Percentiles rank a stretch among this genome's conserved stretches.
Conservation (phyloP, 306 rosid species). For the Vigna nakashimae region DNA sequence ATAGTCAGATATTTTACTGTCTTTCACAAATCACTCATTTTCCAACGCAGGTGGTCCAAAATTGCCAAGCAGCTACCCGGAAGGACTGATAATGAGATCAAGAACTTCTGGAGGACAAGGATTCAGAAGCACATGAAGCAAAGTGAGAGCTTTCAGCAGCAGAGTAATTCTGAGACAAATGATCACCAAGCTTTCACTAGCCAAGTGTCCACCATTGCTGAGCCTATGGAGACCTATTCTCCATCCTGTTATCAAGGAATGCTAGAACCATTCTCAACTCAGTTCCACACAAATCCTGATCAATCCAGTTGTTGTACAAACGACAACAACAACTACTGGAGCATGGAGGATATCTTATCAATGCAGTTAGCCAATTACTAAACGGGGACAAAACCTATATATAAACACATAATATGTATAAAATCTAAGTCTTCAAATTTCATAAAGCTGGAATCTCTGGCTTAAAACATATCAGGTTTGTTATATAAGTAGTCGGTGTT, state of each 20-base stretch:
- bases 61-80: slow-evolving; percentile 83
- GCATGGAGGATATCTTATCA: slow-evolving; percentile 82
- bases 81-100: slow-evolving; percentile 55
- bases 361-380: slow-evolving; percentile 59
- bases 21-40: slow-evolving; percentile 22
- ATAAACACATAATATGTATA: not conserved
- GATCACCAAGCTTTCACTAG: slow-evolving; percentile 55
- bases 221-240: slow-evolving; percentile 54
- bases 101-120: slow-evolving; percentile 89
- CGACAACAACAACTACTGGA: slow-evolving; percentile 56
- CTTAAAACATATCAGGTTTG: slow-evolving; percentile 38
- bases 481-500: slow-evolving; percentile 35
- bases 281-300: slow-evolving; percentile 37
- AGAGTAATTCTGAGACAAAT: slow-evolving; percentile 31
- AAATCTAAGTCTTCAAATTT: slow-evolving; percentile 9
- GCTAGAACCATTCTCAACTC: slow-evolving; percentile 40
- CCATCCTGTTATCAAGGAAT: slow-evolving; percentile 30
- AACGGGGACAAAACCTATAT: slow-evolving; percentile 44
- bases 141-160: slow-evolving; percentile 50
- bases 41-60: slow-evolving; percentile 80
- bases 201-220: slow-evolving; percentile 46
- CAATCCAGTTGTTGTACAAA: slow-evolving; percentile 29
- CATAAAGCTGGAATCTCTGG: slow-evolving; percentile 4
- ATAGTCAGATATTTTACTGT: not conserved
- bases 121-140: slow-evolving; percentile 86